phyloP scores from a whole-genome alignment of 75 land plant genomes.

The Pinus tabuliformis region DNA sequence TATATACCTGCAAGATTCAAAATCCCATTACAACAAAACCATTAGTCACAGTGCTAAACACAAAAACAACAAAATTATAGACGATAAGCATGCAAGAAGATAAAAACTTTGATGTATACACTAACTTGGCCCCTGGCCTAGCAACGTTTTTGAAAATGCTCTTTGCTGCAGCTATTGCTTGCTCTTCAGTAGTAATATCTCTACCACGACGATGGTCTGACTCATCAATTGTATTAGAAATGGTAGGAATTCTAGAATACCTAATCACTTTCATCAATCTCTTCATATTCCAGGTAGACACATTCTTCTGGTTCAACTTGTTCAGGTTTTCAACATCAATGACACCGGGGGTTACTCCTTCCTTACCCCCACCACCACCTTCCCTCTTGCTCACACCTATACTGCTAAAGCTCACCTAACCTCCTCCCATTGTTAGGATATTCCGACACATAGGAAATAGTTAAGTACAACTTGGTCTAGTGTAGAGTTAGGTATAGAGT shows the following conservation, averaged over 20 bases:
- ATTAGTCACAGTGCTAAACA: not conserved
- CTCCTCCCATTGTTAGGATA: too few relatives aligned
- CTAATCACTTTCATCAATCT: slow-evolving; percentile 58
- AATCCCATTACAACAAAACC: not conserved
- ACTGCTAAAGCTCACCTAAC: slow-evolving; percentile 3
- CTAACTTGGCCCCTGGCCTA: slow-evolving; percentile 59
- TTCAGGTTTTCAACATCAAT: slow-evolving; percentile 73
- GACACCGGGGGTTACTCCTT: slow-evolving; percentile 11
- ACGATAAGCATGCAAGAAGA: not conserved
- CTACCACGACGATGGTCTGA: slow-evolving; percentile 35
- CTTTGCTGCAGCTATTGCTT: slow-evolving; percentile 71
- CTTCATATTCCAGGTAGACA: slow-evolving; percentile 93
- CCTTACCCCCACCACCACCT: slow-evolving; percentile 20
- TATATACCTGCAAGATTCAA: slow-evolving; percentile 47
- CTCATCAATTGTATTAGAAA: slow-evolving; percentile 62
- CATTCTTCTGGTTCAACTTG: slow-evolving; percentile 67
- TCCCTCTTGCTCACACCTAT: not conserved
- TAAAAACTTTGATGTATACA: slow-evolving; percentile 2
- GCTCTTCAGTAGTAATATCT: slow-evolving; percentile 78
- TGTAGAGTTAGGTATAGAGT: too few relatives aligned
- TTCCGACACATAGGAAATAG: too few relatives aligned
- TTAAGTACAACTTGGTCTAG: too few relatives aligned
- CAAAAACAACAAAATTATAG: not conserved
- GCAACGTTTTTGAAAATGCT: slow-evolving; percentile 80
- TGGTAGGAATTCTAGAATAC: slow-evolving; percentile 56